phyloP scores from a whole-genome alignment of 495 filamentous ascomycete genomes.

The Hypomontagnella submonticulosa region DNA sequence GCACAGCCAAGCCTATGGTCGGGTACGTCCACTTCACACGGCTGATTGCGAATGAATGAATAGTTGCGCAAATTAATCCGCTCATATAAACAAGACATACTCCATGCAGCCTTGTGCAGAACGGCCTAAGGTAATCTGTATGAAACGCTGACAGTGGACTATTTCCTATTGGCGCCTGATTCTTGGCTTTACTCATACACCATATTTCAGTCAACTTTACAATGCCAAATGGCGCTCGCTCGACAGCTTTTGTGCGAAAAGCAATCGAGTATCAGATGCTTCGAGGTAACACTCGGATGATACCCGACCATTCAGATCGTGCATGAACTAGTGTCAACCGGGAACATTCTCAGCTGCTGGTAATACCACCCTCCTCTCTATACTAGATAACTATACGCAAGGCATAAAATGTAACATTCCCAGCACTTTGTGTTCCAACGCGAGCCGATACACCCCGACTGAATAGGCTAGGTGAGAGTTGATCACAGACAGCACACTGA shows the following conservation, averaged over 20 bases:
- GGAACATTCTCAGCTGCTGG: constrained; percentile 8
- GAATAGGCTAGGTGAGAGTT: neutral
- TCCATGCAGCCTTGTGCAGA: neutral
- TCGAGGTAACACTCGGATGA: constrained; percentile 23
- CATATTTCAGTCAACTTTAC: constrained; percentile 17
- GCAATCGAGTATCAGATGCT: constrained; percentile 13
- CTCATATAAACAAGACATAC: too few relatives aligned
- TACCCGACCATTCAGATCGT: constrained; percentile 33
- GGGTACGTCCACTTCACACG: too few relatives aligned
- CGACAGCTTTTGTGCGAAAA: constrained; percentile 10
- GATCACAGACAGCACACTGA: constrained; percentile 5
- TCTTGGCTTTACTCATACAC: constrained; percentile 28
- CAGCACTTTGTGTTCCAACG: constrained; percentile 13
- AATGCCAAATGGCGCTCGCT: constrained; percentile 6
- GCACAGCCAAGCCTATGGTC: too few relatives aligned
- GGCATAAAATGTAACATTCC: constrained; percentile 16
- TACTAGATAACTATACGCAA: constrained; percentile 8
- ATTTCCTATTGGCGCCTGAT: constrained; percentile 6
- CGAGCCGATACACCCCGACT: constrained; percentile 9
- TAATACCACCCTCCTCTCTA: constrained; percentile 20
- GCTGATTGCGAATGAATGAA: too few relatives aligned
- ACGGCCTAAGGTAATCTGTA: too few relatives aligned
- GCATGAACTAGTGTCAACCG: constrained; percentile 11
- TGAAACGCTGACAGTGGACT: too few relatives aligned
- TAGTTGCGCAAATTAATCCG: too few relatives aligned